phyloP scores from a whole-genome alignment of 2,329 filamentous ascomycete genomes.

The Akanthomyces lecanii region DNA sequence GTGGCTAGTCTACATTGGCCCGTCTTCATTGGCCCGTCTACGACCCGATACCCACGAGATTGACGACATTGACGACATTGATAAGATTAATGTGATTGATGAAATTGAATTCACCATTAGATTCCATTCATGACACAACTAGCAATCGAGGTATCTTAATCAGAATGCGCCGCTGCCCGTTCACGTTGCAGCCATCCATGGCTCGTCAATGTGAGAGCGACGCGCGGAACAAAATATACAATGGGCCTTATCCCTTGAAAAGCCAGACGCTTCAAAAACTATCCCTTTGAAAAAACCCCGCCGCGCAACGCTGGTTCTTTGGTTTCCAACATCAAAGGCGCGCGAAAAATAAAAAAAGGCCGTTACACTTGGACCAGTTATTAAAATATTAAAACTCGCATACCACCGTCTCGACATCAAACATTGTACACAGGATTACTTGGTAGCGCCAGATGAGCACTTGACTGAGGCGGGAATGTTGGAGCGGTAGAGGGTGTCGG shows the following conservation, averaged over 20 bases:
- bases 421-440: background rate
- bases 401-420: background rate
- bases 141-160: constrained; percentile 31
- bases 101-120: too few relatives aligned
- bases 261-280: background rate
- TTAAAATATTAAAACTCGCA: constrained; percentile 2
- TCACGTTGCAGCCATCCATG: constrained; percentile 14
- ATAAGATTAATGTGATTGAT: too few relatives aligned
- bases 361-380: background rate
- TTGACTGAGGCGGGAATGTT: background rate
- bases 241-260: background rate
- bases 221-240: constrained; percentile 6
- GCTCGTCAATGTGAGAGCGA: background rate
- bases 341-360: background rate
- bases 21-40: too few relatives aligned
- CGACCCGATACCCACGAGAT: too few relatives aligned
- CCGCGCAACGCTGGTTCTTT: background rate
- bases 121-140: background rate
- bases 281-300: background rate
- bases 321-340: constrained; percentile 6
- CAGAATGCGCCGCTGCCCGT: constrained; percentile 23
- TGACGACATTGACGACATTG: too few relatives aligned
- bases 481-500: constrained; percentile 34
- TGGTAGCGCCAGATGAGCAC: background rate
- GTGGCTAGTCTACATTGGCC: too few relatives aligned